Percentiles rank a stretch among this genome's conserved stretches.
phyloP scores from a whole-genome alignment of 225 moss, liverwort and hornwort species.

The Ulota crispa region DNA sequence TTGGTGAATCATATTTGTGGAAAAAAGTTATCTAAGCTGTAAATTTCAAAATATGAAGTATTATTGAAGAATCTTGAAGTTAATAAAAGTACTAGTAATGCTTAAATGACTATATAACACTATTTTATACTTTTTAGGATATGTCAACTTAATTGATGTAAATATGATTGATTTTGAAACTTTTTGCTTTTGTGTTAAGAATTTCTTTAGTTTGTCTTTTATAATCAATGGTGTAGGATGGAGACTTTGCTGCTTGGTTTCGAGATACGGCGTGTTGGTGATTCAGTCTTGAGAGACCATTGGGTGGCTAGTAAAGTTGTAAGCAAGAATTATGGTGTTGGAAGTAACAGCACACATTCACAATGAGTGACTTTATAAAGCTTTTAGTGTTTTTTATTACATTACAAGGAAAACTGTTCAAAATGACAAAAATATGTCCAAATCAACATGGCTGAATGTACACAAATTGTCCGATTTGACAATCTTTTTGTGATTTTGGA shows the following conservation, averaged over 20 bases:
- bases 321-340: constrained; percentile 88
- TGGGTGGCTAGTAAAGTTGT: constrained; percentile 80
- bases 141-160: not conserved
- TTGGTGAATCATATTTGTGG: not conserved
- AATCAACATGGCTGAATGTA: no score
- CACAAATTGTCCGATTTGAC: no score
- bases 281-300: constrained; percentile 47
- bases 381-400: not conserved
- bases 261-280: constrained; percentile 28
- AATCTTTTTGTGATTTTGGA: no score
- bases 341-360: constrained; percentile 94
- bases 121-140: not conserved
- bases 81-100: not conserved
- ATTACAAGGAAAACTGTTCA: no score
- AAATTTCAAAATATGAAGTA: not conserved
- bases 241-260: constrained; percentile 36
- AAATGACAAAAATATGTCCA: no score
- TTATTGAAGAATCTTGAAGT: not conserved
- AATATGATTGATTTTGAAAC: not conserved
- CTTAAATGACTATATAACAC: not conserved
- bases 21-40: not conserved
- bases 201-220: not conserved
- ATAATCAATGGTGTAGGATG: not conserved
- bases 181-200: not conserved
- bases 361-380: constrained; percentile 48